phyloP scores from a whole-genome alignment of 2,329 filamentous ascomycete species.

The Ilyonectria mors-panacis region DNA sequence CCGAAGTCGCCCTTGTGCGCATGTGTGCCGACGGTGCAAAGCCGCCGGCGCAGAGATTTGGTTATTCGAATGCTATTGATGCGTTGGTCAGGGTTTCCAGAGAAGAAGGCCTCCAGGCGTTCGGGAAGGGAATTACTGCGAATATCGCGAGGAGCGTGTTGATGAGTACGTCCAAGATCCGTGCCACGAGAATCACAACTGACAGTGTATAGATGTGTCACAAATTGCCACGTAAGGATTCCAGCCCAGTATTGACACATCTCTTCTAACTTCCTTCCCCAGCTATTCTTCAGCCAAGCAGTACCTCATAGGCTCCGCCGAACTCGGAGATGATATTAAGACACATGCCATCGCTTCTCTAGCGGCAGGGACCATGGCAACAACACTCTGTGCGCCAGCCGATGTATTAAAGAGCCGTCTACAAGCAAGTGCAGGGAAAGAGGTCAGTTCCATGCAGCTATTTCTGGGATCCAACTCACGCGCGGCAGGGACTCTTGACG shows the following conservation, averaged over 20 bases:
- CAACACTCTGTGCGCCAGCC: slow-evolving; percentile 61
- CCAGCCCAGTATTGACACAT: rapidly evolving
- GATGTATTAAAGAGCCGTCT: slow-evolving; percentile 62
- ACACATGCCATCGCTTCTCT: slow-evolving; percentile 59
- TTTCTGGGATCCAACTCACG: not conserved
- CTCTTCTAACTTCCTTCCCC: not conserved
- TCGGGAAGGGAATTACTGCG: slow-evolving; percentile 56
- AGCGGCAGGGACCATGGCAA: slow-evolving; percentile 61
- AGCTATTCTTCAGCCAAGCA: slow-evolving; percentile 56
- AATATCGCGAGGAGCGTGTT: slow-evolving; percentile 60
- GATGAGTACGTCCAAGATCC: slow-evolving; percentile 54
- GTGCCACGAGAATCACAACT: not conserved
- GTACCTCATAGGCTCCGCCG: slow-evolving; percentile 46
- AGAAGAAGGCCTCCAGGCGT: slow-evolving; percentile 58
- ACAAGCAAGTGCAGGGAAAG: slow-evolving; percentile 51
- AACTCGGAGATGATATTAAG: slow-evolving; percentile 56
- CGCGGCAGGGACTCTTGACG: slow-evolving; percentile 50
- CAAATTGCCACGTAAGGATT: slow-evolving; percentile 60
- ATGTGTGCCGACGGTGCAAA: slow-evolving; percentile 64
- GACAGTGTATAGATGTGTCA: slow-evolving; percentile 54
- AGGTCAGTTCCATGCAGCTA: slow-evolving; percentile 28
- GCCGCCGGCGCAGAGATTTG: slow-evolving; percentile 52
- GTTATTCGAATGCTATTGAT: slow-evolving; percentile 56
- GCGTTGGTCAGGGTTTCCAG: slow-evolving; percentile 46
- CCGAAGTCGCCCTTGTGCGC: slow-evolving; percentile 60